phyloP scores from a whole-genome alignment of 345 rosid genomes.

The Arabidopsis suecica region DNA sequence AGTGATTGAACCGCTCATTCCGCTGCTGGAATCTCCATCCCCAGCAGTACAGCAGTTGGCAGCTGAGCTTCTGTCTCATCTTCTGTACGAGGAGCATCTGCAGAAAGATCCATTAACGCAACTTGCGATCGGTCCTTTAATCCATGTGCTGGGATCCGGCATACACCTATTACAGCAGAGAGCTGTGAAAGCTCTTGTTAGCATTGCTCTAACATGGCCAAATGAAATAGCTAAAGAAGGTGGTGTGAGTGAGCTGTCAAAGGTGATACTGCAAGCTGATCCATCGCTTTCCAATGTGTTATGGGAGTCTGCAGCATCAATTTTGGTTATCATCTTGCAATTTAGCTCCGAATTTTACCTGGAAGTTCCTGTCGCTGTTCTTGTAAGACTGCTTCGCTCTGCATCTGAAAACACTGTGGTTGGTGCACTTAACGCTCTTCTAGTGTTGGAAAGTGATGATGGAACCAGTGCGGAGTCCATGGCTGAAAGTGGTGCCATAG shows the following conservation, averaged over 20 bases:
- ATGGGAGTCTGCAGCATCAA: constrained; percentile 98
- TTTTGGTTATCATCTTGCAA: constrained; percentile 82
- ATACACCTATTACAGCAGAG: constrained; percentile 93
- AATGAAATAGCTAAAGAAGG: constrained; percentile 98
- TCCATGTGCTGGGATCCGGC: constrained; percentile 87
- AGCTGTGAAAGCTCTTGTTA: constrained; percentile 95
- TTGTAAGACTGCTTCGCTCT: constrained; percentile 88
- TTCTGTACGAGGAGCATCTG: constrained; percentile 84
- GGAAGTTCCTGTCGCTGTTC: constrained; percentile 96
- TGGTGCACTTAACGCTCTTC: constrained; percentile 93
- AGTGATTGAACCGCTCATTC: constrained; percentile 92
- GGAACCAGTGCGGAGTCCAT: constrained; percentile 97
- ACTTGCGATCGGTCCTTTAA: constrained; percentile 83
- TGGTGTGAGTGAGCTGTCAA: constrained; percentile 89
- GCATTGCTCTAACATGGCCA: constrained; percentile 89
- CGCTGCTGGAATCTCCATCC: constrained; percentile 89
- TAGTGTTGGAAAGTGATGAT: constrained; percentile 95
- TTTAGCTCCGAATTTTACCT: constrained; percentile 94
- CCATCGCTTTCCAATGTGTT: constrained; percentile 88
- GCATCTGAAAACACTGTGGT: constrained; percentile 79
- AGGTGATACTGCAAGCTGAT: constrained; percentile 92
- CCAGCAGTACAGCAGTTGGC: constrained; percentile 97
- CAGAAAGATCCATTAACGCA: constrained; percentile 87
- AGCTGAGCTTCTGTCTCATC: constrained; percentile 97
- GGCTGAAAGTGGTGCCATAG: constrained; percentile 99